phyloP scores from a whole-genome alignment of 345 rosid genomes.

The Aquilaria malaccensis region DNA sequence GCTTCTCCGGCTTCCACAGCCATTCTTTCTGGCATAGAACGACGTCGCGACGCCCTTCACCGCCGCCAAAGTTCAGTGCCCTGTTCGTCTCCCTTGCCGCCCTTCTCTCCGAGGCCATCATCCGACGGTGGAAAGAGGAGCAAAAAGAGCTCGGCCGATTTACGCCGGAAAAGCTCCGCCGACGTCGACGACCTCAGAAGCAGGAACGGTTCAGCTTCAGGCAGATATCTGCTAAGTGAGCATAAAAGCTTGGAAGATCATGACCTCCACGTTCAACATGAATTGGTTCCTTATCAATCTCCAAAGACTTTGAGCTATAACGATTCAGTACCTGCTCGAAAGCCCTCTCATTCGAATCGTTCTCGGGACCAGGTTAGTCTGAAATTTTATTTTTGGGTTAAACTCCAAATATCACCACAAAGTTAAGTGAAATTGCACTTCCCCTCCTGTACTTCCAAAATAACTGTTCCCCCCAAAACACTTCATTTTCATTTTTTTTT shows the following conservation, averaged over 20 bases:
- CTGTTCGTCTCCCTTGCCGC: slow-evolving; percentile 32
- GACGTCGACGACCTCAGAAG: slow-evolving; percentile 33
- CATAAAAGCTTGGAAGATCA: background rate
- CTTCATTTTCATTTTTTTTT: background rate
- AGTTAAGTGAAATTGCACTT: no score
- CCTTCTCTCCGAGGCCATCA: slow-evolving; percentile 30
- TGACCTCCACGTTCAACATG: slow-evolving; percentile 9
- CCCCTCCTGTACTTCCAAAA: no score
- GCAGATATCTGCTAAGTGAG: slow-evolving; percentile 60
- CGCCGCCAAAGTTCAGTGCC: slow-evolving; percentile 33
- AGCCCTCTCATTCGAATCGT: slow-evolving; percentile 29
- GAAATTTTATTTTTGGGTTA: no score
- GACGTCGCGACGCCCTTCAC: slow-evolving; percentile 24
- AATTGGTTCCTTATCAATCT: slow-evolving; percentile 20
- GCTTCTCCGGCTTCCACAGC: slow-evolving; percentile 85
- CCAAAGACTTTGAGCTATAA: slow-evolving; percentile 16
- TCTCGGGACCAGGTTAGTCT: slow-evolving; percentile 48
- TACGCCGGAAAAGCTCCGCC: slow-evolving; percentile 62
- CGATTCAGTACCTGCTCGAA: slow-evolving; percentile 12
- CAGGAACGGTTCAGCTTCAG: slow-evolving; percentile 43
- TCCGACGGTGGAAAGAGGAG: slow-evolving; percentile 16
- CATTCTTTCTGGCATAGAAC: slow-evolving; percentile 45
- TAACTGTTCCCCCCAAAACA: no score
- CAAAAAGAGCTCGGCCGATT: slow-evolving; percentile 23
- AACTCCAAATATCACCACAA: no score